Base-by-base conservation (phyloP, 2,329 filamentous ascomycete genomes). In the Pezicula carpinea region DNA sequence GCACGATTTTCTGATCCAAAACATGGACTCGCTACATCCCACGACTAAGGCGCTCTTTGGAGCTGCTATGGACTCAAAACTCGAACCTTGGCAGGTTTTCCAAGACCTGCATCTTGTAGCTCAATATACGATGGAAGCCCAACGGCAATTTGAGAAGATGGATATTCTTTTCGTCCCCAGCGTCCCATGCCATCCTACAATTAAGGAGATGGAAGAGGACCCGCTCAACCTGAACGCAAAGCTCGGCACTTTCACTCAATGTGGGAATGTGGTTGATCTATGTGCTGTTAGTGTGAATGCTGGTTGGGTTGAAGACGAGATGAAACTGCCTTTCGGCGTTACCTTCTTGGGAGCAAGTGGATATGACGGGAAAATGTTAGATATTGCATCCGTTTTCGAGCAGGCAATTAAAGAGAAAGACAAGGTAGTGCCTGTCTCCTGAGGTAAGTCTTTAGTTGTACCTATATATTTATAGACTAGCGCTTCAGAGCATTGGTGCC, bases 191-290 rank as follows among this genome's bases (percentile, higher is more conserved):
- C 69, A 72, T 53, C 66, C 64, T 41, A 77, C 69, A 2, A 72
- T 79, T 11, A 62, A 67, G 39, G 72, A 76, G 53, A 72, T 79
- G 58, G 66, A 73, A 35, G 65, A 61, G 5, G 72, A 79, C 49
- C 75, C 75, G 0, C 64, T 79, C 32, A 63, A 54, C n/a, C 63
- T 71, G 55, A 79, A 79, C 51, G 69, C 70, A 18, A 66, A 68
- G 18, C 47, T 76, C 13, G 73, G 73, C 5, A 66, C 64, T 21
- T 79, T 77, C 52, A 75, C 75, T 2, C 76, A 79, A 55, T 76
- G 71, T 44, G 76, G 65, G 3, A 80, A 80, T 52, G 73, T 80
- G 18, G 61, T 80, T 11, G 76, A 80, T 61, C 58, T 79, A 11
- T 74, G 71, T 56, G 72, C 66, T 6, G 57, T 74, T 13, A 66